Evolutionary conservation across 768 basidiomycete species (phyloP), one percentile per base, ranked within the genome.

Genomic region (Udeniomyces megalosporus): DNA sequence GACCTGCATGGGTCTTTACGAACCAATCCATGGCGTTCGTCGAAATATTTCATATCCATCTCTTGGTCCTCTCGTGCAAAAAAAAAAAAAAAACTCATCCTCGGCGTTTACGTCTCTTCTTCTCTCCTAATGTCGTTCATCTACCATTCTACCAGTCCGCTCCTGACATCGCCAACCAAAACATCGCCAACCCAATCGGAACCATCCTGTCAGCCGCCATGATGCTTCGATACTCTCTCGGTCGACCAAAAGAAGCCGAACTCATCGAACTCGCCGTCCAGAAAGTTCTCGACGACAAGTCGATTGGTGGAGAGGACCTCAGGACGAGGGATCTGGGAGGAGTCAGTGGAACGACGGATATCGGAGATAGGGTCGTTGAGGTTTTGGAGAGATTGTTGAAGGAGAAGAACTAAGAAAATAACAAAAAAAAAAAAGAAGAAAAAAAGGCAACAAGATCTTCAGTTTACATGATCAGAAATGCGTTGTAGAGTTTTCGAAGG

Each of bases 191-290:
- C 72, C 91, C 91, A 38, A 82, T 95, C 69, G 91, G 91, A 57
- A 92, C 91, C 17, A 93, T 95, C 72, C 84, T 95, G 62, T 91
- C 88, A 58, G 86, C 85, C 20, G 91, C 91, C 15, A 82, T 95
- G 83, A 83, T 95, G 64, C 78, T 95, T 56, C 82, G 92, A 48
- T 99, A 97, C 75, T 97, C 93, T 29, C 83, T 99, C 32, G 88
- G 88, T 28, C 78, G 90, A 60, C 86, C 89, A 65, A 80, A 78
- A 67, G 84, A 88, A 69, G 95, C 95, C 6, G 79, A 79, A 60
- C 82, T 85, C 24, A 84, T 99, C 62, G 95, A 99, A 74, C 74
- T 76, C 56, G 90, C 95, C n/a, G 93, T 99, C 10, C 78, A 84
- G 64, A 88, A 84, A 73, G 88, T 87, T 28, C 77, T 99, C 14